Evolutionary conservation across 2,329 filamentous ascomycete species (phyloP).

Genomic region (Septoria petroselini): DNA sequence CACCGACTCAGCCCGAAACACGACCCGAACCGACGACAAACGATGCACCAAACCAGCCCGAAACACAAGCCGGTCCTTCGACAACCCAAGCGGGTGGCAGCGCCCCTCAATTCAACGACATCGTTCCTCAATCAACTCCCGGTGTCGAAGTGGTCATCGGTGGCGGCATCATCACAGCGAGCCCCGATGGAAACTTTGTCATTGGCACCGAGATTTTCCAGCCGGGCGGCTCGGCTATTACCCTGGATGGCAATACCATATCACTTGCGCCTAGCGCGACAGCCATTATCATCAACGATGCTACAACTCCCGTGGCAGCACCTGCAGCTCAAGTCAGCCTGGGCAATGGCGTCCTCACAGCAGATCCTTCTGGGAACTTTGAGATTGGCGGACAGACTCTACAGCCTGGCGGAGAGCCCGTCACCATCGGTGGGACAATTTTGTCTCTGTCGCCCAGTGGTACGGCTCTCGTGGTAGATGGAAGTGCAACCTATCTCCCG

Average conservation of each 20-base stretch:
- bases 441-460: background rate
- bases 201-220: background rate
- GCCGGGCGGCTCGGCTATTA: slow-evolving; percentile 10
- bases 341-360: background rate
- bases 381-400: background rate
- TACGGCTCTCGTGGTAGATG: slow-evolving; percentile 2
- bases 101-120: background rate
- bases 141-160: slow-evolving; percentile 3
- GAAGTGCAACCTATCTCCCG: background rate
- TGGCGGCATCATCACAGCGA: background rate
- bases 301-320: slow-evolving; percentile 5
- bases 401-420: background rate
- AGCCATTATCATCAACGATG: slow-evolving; percentile 14
- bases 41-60: background rate
- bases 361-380: slow-evolving; percentile 1
- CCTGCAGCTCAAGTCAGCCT: slow-evolving; percentile 1
- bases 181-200: slow-evolving; percentile 10
- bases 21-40: background rate
- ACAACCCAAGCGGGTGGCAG: background rate
- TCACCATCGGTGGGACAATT: background rate
- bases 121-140: background rate
- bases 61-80: background rate
- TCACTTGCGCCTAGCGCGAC: slow-evolving; percentile 33
- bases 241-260: slow-evolving; percentile 12
- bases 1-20: too few relatives aligned